Base-by-base conservation (phyloP, 2,329 filamentous ascomycete genomes). In the Pseudogymnoascus sp. region DNA sequence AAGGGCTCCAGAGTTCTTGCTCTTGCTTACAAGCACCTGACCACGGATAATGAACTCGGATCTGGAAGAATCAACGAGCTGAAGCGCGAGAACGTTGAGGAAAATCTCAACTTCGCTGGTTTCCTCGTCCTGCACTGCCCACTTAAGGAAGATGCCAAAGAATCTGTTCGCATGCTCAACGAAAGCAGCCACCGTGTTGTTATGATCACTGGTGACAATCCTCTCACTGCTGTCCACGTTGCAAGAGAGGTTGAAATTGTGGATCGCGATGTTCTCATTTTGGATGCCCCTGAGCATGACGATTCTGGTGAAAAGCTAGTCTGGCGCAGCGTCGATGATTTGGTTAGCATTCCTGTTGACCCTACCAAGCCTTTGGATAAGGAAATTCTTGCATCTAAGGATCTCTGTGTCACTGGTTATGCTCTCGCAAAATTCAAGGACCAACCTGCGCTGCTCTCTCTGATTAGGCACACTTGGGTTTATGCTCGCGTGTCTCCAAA, bases 131-230 rank as follows among this genome's bases (percentile, higher is more conserved):
- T 99, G 31, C 93, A 97, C 74, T 97, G 92, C 70, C 94, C 94
- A 4, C 81, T 99, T 62, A 99, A 99, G 77, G 92, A 96, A 26
- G 94, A 99, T 73, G 94, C 94, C 54, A 89, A 95, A 76, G 87
- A 94, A 73, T 87, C 94, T 39, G 90, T 99, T 40, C 90, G 89
- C 66, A 97, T 97, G 91, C 83, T 99, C 68, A 99, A 97, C 72
- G 94, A 99, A 79, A 97, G 93, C 76, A 97, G 92, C 76, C 94
- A 99, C 75, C 90, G 94, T 68, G 92, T 96, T 54, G 89, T 99
- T 68, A 99, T 99, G 94, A 99, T 99, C 67, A 99, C 94, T 63
- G 94, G 94, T 72, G 94, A 99, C 74, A 99, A 99, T 74, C 93
- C 94, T 10, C 82, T 99, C 60, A 99, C 94, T 40, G 94, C 94